Conservation (phyloP, 2,329 filamentous ascomycete genomes). For the Rhinocladiella similis region DNA sequence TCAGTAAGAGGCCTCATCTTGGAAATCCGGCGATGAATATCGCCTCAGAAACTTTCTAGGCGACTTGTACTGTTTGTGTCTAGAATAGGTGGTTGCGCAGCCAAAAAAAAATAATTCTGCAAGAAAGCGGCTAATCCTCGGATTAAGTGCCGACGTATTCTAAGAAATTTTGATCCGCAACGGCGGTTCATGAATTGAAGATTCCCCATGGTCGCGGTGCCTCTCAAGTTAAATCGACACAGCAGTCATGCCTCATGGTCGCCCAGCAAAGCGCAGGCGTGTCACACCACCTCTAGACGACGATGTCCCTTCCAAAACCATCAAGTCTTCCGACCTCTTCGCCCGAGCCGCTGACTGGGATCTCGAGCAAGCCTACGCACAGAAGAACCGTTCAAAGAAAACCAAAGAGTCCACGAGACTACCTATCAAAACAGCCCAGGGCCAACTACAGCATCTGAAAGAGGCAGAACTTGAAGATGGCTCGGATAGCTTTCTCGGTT, state of each 20-base stretch:
- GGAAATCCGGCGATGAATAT: conserved; percentile 5
- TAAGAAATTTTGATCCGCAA: neutral
- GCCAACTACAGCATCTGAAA: conserved; percentile 63
- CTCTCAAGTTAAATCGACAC: neutral
- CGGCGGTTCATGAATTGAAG: neutral
- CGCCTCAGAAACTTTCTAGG: neutral
- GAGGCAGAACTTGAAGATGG: conserved; percentile 50
- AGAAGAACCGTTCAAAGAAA: conserved; percentile 75
- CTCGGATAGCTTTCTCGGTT: conserved; percentile 64
- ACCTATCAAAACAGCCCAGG: conserved; percentile 83
- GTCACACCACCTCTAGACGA: conserved; percentile 49
- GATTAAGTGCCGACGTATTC: neutral
- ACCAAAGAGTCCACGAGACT: conserved; percentile 72
- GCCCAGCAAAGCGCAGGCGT: conserved; percentile 51
- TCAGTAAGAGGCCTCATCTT: conserved; percentile 81
- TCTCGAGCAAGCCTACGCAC: conserved; percentile 88
- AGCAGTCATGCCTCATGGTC: conserved; percentile 44
- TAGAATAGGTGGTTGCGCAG: no score
- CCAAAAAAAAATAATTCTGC: neutral
- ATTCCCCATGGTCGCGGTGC: no score
- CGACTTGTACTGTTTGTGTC: neutral
- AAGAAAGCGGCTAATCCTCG: neutral
- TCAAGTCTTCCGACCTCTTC: conserved; percentile 58
- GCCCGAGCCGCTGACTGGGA: conserved; percentile 80
- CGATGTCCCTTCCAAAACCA: conserved; percentile 33